A percentile compares a stretch with the other conserved stretches of the same genome.
phyloP scores from a whole-genome alignment of 768 basidiomycete species.

The Termitomyces sp. region DNA sequence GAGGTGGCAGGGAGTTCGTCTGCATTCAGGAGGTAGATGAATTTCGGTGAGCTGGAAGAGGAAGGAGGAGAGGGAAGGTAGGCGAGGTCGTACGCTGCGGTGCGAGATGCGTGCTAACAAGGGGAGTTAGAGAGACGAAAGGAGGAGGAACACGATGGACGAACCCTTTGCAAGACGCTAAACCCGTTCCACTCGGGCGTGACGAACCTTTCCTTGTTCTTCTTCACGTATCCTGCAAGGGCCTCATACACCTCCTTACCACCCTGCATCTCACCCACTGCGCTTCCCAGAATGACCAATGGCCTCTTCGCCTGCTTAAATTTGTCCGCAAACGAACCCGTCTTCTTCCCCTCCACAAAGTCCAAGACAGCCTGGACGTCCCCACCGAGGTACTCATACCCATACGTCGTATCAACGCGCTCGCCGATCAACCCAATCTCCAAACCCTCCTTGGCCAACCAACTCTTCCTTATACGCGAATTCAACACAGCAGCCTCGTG shows the following conservation, averaged over 20 bases:
- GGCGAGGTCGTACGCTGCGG: constrained; percentile 93
- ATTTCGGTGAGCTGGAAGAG: constrained; percentile 83
- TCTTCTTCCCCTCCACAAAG: constrained; percentile 70
- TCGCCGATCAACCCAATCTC: constrained; percentile 91
- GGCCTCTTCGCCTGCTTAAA: constrained; percentile 89
- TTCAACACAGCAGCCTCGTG: constrained; percentile 98
- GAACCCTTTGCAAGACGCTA: constrained; percentile 85
- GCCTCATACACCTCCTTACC: constrained; percentile 72
- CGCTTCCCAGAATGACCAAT: constrained; percentile 89
- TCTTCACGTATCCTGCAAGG: constrained; percentile 74
- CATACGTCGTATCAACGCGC: constrained; percentile 86
- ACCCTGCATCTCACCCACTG: constrained; percentile 79
- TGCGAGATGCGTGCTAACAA: constrained; percentile 76
- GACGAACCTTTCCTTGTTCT: constrained; percentile 67
- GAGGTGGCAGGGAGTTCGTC: constrained; percentile 87
- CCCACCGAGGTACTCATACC: constrained; percentile 85
- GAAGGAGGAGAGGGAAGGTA: constrained; percentile 73
- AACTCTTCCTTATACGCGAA: constrained; percentile 93
- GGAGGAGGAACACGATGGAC: neutral
- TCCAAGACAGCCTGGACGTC: constrained; percentile 69
- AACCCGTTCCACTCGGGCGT: constrained; percentile 96
- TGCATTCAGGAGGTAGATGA: constrained; percentile 93
- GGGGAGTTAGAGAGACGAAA: neutral
- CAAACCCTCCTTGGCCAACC: constrained; percentile 72
- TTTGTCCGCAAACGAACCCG: neutral